Percentiles rank a stretch among this genome's conserved stretches.
These are phyloP conservation scores for Nigrospora osmanthi DNA, from an alignment of 2,329 filamentous ascomycete species.

Conservation along the genomic window DNA sequence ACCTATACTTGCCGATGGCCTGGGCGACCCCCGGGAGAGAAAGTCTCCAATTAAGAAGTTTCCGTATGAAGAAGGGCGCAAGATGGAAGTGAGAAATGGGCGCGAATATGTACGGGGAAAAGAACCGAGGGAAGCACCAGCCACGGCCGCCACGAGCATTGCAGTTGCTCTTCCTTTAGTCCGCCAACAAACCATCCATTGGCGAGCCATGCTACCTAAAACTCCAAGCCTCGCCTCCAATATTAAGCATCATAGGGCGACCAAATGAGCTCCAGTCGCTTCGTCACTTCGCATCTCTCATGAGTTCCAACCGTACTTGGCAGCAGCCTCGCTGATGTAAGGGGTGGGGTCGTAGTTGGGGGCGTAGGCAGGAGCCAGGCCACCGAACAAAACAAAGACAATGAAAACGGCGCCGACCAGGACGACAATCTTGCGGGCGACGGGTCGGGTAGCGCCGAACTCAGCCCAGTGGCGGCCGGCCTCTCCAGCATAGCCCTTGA, in stretches of 20 bases:
- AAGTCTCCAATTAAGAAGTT: neutral
- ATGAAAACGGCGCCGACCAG: constrained; percentile 54
- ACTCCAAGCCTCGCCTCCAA: constrained; percentile 2
- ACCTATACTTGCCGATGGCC: no score
- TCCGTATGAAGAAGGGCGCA: constrained; percentile 1
- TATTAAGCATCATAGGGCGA: neutral
- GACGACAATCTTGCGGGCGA: constrained; percentile 69
- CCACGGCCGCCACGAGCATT: no score
- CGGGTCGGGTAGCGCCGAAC: constrained; percentile 70
- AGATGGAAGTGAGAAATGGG: neutral
- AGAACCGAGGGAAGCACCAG: no score
- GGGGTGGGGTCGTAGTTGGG: constrained; percentile 45
- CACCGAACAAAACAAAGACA: constrained; percentile 64
- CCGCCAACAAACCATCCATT: no score
- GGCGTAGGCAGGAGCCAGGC: constrained; percentile 54
- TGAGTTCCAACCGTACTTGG: constrained; percentile 34
- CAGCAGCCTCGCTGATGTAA: constrained; percentile 39
- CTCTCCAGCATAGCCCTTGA: constrained; percentile 71
- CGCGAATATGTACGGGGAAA: constrained; percentile 1
- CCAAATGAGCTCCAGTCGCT: neutral
- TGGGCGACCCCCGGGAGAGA: neutral
- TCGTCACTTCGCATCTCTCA: constrained; percentile 5
- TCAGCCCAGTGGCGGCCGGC: constrained; percentile 76
- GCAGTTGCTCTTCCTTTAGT: no score
- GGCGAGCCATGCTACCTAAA: neutral